Evolutionary conservation across 345 rosid genomes (phyloP).

Genomic region (Acer negundo): DNA sequence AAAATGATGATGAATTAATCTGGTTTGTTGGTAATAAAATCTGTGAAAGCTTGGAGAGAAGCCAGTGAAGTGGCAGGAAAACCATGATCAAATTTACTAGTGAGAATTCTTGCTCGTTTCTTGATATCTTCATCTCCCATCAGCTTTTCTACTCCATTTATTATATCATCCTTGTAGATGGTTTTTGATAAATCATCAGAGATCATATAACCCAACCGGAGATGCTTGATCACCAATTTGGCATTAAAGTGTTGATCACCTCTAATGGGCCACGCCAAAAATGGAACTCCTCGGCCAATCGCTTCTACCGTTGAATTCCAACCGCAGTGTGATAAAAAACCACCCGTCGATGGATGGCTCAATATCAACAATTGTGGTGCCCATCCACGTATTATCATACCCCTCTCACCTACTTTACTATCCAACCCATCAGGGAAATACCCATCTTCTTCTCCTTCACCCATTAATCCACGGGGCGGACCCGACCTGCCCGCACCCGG

Average conservation of each 20-base stretch:
- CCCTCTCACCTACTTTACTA: slow-evolving; percentile 29
- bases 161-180: slow-evolving; percentile 25
- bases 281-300: slow-evolving; percentile 33
- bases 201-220: slow-evolving; percentile 24
- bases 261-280: slow-evolving; percentile 41
- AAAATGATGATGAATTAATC: not conserved
- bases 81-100: slow-evolving; percentile 24
- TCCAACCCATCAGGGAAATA: slow-evolving; percentile 28
- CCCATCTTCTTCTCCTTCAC: slow-evolving; percentile 12
- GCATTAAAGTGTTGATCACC: slow-evolving; percentile 43
- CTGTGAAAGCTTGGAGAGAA: slow-evolving; percentile 33
- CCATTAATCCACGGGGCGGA: slow-evolving; percentile 8
- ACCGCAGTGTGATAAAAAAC: slow-evolving; percentile 47
- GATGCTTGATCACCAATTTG: slow-evolving; percentile 32
- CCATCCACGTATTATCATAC: slow-evolving; percentile 43
- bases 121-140: slow-evolving; percentile 41
- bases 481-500: slow-evolving; percentile 14
- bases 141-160: slow-evolving; percentile 37
- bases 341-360: slow-evolving; percentile 43
- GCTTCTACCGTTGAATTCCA: slow-evolving; percentile 50
- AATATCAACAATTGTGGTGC: slow-evolving; percentile 46
- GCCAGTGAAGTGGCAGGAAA: slow-evolving; percentile 28
- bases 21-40: slow-evolving; percentile 2
- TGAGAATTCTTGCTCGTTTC: slow-evolving; percentile 18
- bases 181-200: slow-evolving; percentile 23